These are phyloP conservation scores for Rhizomucor miehei DNA, from an alignment of 371 early-diverging fungal genomes.

Conservation along the genomic window DNA sequence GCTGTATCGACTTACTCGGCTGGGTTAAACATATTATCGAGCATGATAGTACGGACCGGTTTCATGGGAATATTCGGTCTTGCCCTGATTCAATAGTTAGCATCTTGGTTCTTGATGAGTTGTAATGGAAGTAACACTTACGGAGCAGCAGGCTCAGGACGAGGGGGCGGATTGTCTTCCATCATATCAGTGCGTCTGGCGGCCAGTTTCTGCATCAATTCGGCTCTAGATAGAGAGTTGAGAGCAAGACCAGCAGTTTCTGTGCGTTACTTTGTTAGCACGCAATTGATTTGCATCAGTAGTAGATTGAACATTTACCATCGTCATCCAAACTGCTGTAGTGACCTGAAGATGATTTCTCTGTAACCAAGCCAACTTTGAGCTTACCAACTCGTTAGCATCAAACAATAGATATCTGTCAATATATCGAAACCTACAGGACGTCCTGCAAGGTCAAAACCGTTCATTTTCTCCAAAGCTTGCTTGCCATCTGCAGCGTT, in stretches of 20 bases:
- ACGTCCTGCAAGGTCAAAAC: constrained; percentile 77
- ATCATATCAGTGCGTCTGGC: constrained; percentile 35
- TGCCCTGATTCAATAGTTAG: constrained; percentile 15
- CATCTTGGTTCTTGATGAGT: not conserved
- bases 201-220: constrained; percentile 85
- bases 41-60: constrained; percentile 61
- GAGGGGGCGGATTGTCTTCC: constrained; percentile 9
- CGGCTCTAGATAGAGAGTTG: constrained; percentile 75
- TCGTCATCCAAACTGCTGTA: constrained; percentile 55
- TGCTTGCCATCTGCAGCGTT: constrained; percentile 74
- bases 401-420: not conserved
- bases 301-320: constrained; percentile 25
- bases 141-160: constrained; percentile 8
- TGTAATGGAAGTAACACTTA: constrained; percentile 13
- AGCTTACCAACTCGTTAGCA: constrained; percentile 48
- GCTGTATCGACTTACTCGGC: constrained; percentile 63
- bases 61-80: constrained; percentile 44
- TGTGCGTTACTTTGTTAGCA: constrained; percentile 2
- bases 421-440: constrained; percentile 34
- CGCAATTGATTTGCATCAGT: not conserved
- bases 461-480: constrained; percentile 87
- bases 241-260: constrained; percentile 70
- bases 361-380: constrained; percentile 79
- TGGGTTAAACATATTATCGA: constrained; percentile 94
- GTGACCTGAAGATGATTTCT: constrained; percentile 45